Conservation (phyloP, 805 yeast species). For the Wickerhamiella domercqiae region DNA sequence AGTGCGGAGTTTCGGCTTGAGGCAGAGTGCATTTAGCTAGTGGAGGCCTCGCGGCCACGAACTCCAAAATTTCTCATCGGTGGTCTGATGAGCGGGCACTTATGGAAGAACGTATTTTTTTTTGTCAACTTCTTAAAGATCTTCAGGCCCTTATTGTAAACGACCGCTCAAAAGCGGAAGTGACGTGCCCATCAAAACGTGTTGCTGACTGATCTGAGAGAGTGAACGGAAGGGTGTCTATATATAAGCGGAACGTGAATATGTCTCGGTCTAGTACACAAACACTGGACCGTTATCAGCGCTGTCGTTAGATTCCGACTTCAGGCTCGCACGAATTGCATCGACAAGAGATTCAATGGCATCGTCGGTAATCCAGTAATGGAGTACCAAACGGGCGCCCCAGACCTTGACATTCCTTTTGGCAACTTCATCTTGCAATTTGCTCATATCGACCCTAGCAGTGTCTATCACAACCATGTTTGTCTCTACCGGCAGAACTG, state of each 20-base stretch:
- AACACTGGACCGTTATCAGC: too few relatives aligned
- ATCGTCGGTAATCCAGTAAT: conserved; percentile 44
- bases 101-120: conserved; percentile 9
- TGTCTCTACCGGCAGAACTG: conserved; percentile 68
- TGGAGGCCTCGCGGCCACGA: conserved; percentile 17
- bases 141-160: conserved; percentile 23
- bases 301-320: too few relatives aligned
- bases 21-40: conserved; percentile 11
- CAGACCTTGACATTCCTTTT: conserved; percentile 47
- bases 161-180: conserved; percentile 23
- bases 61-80: conserved; percentile 15
- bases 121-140: conserved; percentile 3
- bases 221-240: too few relatives aligned
- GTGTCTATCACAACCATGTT: conserved; percentile 71
- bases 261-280: too few relatives aligned
- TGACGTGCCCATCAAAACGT: too few relatives aligned
- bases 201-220: not conserved
- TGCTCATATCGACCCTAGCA: conserved; percentile 41
- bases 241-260: too few relatives aligned
- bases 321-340: conserved; percentile 16
- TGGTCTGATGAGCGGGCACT: conserved; percentile 15
- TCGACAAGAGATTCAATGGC: conserved; percentile 29
- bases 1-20: conserved; percentile 9
- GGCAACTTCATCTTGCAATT: conserved; percentile 37
- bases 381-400: conserved; percentile 73